Percentiles rank a stretch among this genome's conserved stretches.
Evolutionary conservation across 2,329 filamentous ascomycete genomes (phyloP).

Genomic region (Claviceps humidiphila): DNA sequence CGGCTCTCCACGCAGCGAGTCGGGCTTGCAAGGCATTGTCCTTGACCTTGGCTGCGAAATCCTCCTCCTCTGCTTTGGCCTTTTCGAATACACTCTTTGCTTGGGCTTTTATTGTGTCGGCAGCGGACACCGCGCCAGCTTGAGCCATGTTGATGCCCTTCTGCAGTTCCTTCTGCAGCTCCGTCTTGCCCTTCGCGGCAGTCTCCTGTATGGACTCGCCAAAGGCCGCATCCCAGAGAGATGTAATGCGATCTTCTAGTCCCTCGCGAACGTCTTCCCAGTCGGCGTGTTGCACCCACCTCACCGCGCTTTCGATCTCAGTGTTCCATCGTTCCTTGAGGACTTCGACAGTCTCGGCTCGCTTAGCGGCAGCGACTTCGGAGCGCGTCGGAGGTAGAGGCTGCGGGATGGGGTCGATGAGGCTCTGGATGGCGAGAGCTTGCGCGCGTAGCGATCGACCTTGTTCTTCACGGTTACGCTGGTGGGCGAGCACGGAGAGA

Average conservation of each 20-base stretch:
- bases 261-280: conserved; percentile 50
- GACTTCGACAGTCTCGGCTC: conserved; percentile 46
- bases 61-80: conserved; percentile 16
- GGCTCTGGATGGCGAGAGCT: conserved; percentile 36
- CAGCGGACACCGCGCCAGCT: conserved; percentile 11
- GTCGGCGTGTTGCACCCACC: conserved; percentile 51
- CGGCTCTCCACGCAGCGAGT: conserved; percentile 13
- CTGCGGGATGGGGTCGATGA: conserved; percentile 35
- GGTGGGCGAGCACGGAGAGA: conserved; percentile 56
- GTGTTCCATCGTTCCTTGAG: conserved; percentile 69
- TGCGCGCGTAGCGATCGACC: conserved; percentile 43
- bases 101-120: conserved; percentile 17
- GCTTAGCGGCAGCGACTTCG: conserved; percentile 36
- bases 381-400: conserved; percentile 36
- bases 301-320: conserved; percentile 54
- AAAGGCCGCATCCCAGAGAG: conserved; percentile 30
- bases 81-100: conserved; percentile 23
- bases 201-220: conserved; percentile 18
- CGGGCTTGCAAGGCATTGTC: conserved; percentile 16
- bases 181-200: conserved; percentile 14
- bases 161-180: conserved; percentile 18
- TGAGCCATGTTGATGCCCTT: conserved; percentile 22
- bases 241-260: conserved; percentile 35
- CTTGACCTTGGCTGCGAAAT: conserved; percentile 14
- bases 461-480: conserved; percentile 50